These are phyloP conservation scores for Globisporangium mamillatum DNA, from an alignment of 352 stramenopile species.

Conservation along the genomic window DNA sequence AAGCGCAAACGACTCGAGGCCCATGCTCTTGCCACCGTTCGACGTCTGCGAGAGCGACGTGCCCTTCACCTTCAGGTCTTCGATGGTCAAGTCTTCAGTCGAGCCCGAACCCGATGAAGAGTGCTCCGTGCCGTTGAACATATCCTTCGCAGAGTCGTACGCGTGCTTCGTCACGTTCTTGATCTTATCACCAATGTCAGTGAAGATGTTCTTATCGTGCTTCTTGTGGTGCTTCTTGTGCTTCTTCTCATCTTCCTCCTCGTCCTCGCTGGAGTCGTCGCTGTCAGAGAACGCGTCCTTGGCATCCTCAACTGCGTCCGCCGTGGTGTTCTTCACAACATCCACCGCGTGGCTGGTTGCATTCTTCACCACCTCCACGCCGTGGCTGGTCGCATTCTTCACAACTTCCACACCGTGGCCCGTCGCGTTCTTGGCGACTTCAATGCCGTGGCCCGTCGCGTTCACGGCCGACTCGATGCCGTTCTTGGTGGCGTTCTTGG, in stretches of 20 bases:
- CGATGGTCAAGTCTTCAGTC: slow-evolving; percentile 1
- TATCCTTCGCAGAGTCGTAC: slow-evolving; percentile 1
- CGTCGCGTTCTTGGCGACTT: not conserved
- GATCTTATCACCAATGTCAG: slow-evolving; percentile 21
- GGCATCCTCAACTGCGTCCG: slow-evolving; percentile 18
- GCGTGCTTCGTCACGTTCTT: slow-evolving; percentile 1
- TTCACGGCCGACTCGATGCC: not conserved
- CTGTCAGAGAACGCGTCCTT: slow-evolving; percentile 9
- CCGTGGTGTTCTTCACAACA: slow-evolving; percentile 3
- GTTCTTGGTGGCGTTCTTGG: slow-evolving; percentile 7
- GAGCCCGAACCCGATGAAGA: slow-evolving; percentile 11
- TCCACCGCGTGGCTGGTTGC: not conserved
- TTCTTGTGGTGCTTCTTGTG: slow-evolving; percentile 15
- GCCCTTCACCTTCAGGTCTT: slow-evolving; percentile 16
- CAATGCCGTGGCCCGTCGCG: not conserved
- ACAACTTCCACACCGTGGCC: not conserved
- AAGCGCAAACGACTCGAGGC: slow-evolving; percentile 19
- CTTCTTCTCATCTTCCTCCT: slow-evolving; percentile 22
- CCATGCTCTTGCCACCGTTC: slow-evolving; percentile 18
- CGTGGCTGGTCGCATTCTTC: not conserved
- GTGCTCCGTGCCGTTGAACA: slow-evolving; percentile 17
- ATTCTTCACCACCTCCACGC: slow-evolving; percentile 8
- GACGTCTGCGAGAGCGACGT: slow-evolving; percentile 11
- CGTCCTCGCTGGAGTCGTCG: slow-evolving; percentile 24
- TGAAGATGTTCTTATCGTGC: slow-evolving; percentile 12